Evolutionary conservation across 129 eudicot species (phyloP), one percentile per base, ranked within the genome.

Genomic region (sunflower (Helianthus annuus)): DNA sequence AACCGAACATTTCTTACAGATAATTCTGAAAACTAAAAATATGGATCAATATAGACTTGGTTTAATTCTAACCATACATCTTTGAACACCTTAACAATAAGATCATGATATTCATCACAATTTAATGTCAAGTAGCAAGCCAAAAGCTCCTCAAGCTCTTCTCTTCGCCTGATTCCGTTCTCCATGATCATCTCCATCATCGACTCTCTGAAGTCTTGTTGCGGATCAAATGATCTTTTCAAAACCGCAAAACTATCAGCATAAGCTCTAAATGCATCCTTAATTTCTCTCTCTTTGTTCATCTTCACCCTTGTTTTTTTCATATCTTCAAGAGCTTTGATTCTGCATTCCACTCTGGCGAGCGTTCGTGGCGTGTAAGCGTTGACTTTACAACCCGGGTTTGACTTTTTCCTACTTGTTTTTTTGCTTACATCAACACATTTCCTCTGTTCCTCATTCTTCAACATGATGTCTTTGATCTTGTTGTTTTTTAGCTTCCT

Each of bases 111-210:
- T 62, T 85, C 94, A 70, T 83, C 91, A 42, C 68, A 80, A 49
- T 92, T 92, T 13, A 85, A 57, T 9, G 83, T 85, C 9, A 92
- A 67, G 77, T 89, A 92, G 77, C 98, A 92, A 15, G 85, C 88
- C 83, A 92, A 78, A 29, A 92, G 89, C 36, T 92, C 91, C 70
- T 92, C 95, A 10, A 92, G 89, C 58, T 89, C 91, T 13, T 83
- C 82, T 24, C 88, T 77, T 52, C 48, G 58, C 64, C 48, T 68
- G 29, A 92, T 85, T 36, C 86, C 84, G 13, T 85, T 83, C 81
- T 81, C 86, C 29, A 61, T 75, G 68, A 92, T 92, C 98, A 89
- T 89, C 76, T 89, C 94, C 4, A 83, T 60, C 97, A 92, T 92
- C 2, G 97, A 92, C 29, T 86, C 83, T 68, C 84, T 81, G 27